Percentiles rank a stretch among this genome's conserved stretches.
These are phyloP conservation scores for Penicillium paradoxum DNA, from an alignment of 495 filamentous ascomycete species.

Conservation along the genomic window DNA sequence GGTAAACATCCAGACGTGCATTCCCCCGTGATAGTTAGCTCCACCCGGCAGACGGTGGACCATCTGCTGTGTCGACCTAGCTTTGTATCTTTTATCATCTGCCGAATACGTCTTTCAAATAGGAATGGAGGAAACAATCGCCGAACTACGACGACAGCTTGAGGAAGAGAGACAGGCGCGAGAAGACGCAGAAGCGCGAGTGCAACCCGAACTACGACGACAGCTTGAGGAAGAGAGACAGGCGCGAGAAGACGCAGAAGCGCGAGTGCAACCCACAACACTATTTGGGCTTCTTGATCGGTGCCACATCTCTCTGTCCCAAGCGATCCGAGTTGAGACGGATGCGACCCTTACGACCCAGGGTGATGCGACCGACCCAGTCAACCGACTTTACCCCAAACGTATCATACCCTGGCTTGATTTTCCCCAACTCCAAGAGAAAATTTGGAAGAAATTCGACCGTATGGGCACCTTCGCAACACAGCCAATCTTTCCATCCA, in stretches of 20 bases:
- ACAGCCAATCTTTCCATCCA: no score
- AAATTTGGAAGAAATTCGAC: no score
- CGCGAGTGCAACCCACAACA: conserved; percentile 16
- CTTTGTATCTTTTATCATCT: conserved; percentile 13
- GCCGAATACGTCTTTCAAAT: conserved; percentile 12
- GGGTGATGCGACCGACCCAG: conserved; percentile 19
- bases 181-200: conserved; percentile 8
- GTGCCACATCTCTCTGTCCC: conserved; percentile 23
- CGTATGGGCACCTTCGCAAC: no score
- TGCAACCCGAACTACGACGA: conserved; percentile 21
- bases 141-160: conserved; percentile 21
- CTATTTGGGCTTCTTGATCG: conserved; percentile 23
- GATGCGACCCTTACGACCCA: conserved; percentile 25
- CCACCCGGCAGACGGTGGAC: background rate
- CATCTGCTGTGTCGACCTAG: conserved; percentile 3
- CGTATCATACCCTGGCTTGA: conserved; percentile 21
- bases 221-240: conserved; percentile 13
- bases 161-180: conserved; percentile 7
- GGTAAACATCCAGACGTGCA: no score
- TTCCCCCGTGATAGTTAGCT: background rate
- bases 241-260: conserved; percentile 14
- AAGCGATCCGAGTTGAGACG: conserved; percentile 24
- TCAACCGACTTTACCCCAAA: conserved; percentile 22
- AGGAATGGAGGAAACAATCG: conserved; percentile 22
- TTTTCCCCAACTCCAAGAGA: no score